phyloP scores from a whole-genome alignment of 106 monocot genomes.

The Cymbidium sinense region DNA sequence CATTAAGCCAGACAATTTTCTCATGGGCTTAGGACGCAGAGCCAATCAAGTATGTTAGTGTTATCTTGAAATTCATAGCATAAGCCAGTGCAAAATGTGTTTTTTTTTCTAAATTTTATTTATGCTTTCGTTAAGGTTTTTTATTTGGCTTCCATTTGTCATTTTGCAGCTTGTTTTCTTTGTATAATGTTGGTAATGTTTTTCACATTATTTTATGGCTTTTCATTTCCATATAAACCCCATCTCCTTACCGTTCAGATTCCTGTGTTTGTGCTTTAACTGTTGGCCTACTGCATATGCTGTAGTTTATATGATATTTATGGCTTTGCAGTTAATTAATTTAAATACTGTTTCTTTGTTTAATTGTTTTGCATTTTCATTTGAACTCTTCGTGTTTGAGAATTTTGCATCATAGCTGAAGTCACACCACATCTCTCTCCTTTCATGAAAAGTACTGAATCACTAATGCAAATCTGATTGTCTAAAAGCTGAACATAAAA shows the following conservation, averaged over 20 bases:
- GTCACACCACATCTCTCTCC: not conserved
- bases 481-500: not conserved
- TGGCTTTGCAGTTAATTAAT: not conserved
- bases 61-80: not conserved
- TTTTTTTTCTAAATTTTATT: not conserved
- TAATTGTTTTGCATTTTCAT: not conserved
- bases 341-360: not conserved
- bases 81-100: not conserved
- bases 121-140: not conserved
- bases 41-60: conserved; percentile 43
- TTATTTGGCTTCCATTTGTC: not conserved
- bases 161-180: not conserved
- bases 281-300: not conserved
- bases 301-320: not conserved
- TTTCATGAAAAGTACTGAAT: not conserved
- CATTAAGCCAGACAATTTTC: conserved; percentile 69
- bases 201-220: not conserved
- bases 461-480: not conserved
- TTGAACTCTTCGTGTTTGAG: not conserved
- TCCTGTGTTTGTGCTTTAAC: not conserved
- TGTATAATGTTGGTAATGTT: not conserved
- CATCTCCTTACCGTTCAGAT: not conserved
- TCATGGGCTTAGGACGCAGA: conserved; percentile 54
- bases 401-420: not conserved
- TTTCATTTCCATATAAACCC: not conserved